Evolutionary conservation across 1,284 basidiomycete species (phyloP).

Genomic region (Rhodotorula sp.): DNA sequence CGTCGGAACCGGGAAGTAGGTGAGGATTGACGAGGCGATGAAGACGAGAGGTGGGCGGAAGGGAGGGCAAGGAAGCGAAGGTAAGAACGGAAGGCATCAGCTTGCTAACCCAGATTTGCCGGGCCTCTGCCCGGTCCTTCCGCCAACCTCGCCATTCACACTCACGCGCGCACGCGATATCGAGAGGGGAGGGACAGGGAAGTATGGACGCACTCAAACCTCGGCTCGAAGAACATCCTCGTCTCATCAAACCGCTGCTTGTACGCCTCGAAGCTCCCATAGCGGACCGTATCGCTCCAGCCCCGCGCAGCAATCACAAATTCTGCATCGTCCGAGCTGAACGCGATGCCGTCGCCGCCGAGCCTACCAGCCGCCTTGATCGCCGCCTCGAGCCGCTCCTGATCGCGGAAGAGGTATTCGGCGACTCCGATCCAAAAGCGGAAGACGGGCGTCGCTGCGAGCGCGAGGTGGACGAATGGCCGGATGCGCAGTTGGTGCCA

Average conservation of each 20-base stretch:
- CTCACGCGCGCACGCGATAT: no score
- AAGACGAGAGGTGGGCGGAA: not conserved
- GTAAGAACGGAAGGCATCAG: not conserved
- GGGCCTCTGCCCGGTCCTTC: no score
- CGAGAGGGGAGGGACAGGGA: not conserved
- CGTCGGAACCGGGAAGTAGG: no score
- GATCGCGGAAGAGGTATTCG: conserved; percentile 84
- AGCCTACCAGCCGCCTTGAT: conserved; percentile 66
- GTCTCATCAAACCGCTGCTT: conserved; percentile 77
- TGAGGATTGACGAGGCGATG: no score
- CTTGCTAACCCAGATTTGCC: no score
- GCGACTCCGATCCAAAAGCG: conserved; percentile 96
- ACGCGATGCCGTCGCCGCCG: conserved; percentile 69
- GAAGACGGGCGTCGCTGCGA: conserved; percentile 95
- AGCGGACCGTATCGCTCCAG: conserved; percentile 92
- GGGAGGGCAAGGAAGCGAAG: no score
- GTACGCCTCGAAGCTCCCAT: conserved; percentile 90
- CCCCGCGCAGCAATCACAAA: conserved; percentile 93
- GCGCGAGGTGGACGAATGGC: conserved; percentile 85
- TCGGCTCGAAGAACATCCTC: conserved; percentile 74
- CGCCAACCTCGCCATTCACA: no score
- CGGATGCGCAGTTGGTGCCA: conserved; percentile 86
- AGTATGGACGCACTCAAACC: conserved; percentile 62
- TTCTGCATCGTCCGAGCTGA: conserved; percentile 81
- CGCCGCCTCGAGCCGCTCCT: conserved; percentile 63